Base-by-base conservation (phyloP, 1,284 basidiomycete species). In the Malassezia caprae region DNA sequence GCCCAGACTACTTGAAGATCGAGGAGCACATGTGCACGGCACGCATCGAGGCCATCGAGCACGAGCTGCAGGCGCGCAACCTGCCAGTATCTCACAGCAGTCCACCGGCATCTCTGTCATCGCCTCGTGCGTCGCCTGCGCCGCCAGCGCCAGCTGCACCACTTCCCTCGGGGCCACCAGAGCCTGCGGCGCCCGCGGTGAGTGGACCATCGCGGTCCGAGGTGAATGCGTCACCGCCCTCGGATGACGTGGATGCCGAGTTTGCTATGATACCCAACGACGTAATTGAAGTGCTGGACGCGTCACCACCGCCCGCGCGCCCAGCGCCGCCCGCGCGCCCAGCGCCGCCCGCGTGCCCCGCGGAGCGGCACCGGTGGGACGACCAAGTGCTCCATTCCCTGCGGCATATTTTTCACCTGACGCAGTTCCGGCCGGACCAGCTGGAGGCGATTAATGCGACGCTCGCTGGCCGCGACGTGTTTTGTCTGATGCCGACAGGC, bases 401-500 rank as follows among this genome's bases (percentile, higher is more conserved):
- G 19, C 80, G 78, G 34, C 72, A 77, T 1, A 79, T 82, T 1
- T 96, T 96, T 76, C 77, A 78, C 8, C 78, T 96, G 3, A 68
- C 79, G 0, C 68, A 71, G 0, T 96, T 96, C 75, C 83, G 91
- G 13, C 77, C 76, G 4, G 88, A 96, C 72, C 94, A 96, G 74
- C 80, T 88, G 34, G 85, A 88, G 67, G 90, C 88, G 0, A 88
- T 96, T 65, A 82, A 83, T 47, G 85, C 84, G 3, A 84, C 87
- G 0, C 78, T 98, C 73, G 78, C 79, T 0, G 90, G 86, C 2
- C 81, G 80, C 45, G 91, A 98, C 68, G 88, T 90, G 12, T 90
- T 96, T 64, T 88, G 96, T 17, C 80, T 98, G 6, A 93, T 96
- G 84, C 93, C 94, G 0, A 98, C 93, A 0, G 93, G 93, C 26